Evolutionary conservation across 164 flowering plant genomes (phyloP).

Genomic region (Akebia trifoliata): DNA sequence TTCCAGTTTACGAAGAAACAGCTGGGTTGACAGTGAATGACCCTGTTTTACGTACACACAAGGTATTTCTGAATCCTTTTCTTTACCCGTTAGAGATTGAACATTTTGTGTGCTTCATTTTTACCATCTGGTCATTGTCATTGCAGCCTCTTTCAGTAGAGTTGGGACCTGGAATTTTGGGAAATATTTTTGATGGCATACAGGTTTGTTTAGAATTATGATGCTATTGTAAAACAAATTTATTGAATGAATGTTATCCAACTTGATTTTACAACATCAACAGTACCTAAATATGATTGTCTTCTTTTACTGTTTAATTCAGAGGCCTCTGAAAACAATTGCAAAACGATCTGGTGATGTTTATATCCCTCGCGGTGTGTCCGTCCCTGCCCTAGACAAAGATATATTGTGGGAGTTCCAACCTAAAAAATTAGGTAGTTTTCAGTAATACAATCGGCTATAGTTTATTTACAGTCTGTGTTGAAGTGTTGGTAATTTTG

Average conservation of each 20-base stretch:
- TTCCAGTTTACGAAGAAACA: constrained; percentile 95
- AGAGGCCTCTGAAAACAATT: constrained; percentile 98
- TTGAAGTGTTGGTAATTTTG: background rate
- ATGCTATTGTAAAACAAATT: too few species aligned
- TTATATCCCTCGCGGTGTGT: constrained; percentile 97
- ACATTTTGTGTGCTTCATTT: background rate
- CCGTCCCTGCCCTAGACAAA: constrained; percentile 98
- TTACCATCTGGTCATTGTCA: constrained; percentile 1
- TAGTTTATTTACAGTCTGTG: background rate
- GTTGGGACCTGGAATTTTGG: constrained; percentile 97
- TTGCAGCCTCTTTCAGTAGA: constrained; percentile 97
- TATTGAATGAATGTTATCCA: too few species aligned
- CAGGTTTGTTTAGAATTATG: constrained; percentile 60
- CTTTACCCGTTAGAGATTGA: background rate
- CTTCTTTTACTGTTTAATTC: too few species aligned
- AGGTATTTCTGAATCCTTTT: constrained; percentile 36
- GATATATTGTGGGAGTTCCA: constrained; percentile 93
- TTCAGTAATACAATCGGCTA: background rate
- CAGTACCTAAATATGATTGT: too few species aligned
- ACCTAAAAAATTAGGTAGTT: constrained; percentile 81
- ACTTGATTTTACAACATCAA: too few species aligned
- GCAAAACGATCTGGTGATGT: constrained; percentile 95
- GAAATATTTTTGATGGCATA: constrained; percentile 98
- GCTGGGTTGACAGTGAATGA: constrained; percentile 97
- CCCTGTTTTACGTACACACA: constrained; percentile 90